Percentiles rank a stretch among this genome's conserved stretches.
These are phyloP conservation scores for Posidonia australis DNA, from an alignment of 106 monocot genomes.

Conservation along the genomic window DNA sequence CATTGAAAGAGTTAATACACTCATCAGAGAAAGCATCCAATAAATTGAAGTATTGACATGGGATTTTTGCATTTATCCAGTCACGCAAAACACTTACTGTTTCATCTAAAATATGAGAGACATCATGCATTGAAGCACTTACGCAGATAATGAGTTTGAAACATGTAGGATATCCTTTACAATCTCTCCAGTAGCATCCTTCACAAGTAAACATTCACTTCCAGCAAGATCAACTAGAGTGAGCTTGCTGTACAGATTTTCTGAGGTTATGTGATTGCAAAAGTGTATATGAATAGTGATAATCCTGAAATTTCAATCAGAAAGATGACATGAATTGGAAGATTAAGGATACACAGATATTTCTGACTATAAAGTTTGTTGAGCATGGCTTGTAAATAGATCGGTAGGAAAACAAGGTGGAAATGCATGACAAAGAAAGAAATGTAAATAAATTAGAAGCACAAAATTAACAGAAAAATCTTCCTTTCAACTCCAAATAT, in stretches of 20 bases:
- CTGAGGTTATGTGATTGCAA: constrained; percentile 44
- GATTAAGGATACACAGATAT: background rate
- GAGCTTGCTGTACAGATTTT: constrained; percentile 72
- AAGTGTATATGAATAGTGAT: constrained; percentile 86
- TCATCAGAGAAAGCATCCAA: no score
- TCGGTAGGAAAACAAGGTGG: background rate
- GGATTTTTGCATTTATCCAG: no score
- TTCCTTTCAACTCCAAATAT: no score
- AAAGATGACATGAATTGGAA: background rate
- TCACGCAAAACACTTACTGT: no score
- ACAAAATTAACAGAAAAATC: no score
- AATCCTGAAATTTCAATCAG: constrained; percentile 38
- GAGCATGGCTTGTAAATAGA: background rate
- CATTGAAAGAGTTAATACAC: no score
- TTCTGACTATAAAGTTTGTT: no score
- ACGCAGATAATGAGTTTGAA: constrained; percentile 96
- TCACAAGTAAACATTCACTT: constrained; percentile 68
- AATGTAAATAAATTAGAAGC: no score
- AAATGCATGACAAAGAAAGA: no score
- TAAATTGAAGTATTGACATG: no score
- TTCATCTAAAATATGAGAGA: background rate
- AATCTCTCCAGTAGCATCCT: constrained; percentile 62
- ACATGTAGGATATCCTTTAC: constrained; percentile 68
- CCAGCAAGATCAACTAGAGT: constrained; percentile 86
- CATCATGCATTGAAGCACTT: constrained; percentile 28